Evolutionary conservation across 257 asterid species (phyloP).

Genomic region (Lycium ferocissimum): DNA sequence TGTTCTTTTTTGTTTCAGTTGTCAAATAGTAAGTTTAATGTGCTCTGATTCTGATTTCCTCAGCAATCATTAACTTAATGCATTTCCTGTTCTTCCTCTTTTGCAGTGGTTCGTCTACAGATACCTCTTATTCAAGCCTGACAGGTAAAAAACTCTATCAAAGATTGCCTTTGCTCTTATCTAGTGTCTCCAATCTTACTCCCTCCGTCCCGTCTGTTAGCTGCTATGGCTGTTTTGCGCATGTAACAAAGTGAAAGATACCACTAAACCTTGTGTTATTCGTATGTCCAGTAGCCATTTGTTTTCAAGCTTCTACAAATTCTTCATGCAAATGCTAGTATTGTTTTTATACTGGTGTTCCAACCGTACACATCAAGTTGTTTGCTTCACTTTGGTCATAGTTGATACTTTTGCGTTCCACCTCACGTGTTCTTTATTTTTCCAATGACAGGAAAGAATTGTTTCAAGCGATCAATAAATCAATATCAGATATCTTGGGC

Average conservation of each 20-base stretch:
- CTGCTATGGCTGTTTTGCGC: not conserved
- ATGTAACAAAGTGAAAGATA: not conserved
- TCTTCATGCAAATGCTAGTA: not conserved
- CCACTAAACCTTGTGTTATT: not conserved
- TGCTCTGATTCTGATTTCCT: conserved; percentile 26
- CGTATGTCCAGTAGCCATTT: not conserved
- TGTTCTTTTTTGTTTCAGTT: conserved; percentile 27
- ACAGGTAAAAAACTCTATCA: conserved; percentile 57
- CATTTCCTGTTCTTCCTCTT: conserved; percentile 20
- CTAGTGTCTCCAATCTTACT: not conserved
- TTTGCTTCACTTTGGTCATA: not conserved
- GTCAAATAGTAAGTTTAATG: not conserved
- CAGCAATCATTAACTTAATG: conserved; percentile 31
- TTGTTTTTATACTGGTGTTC: not conserved
- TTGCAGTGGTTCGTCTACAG: conserved; percentile 93
- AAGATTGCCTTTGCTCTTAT: not conserved
- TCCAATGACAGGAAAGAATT: conserved; percentile 60
- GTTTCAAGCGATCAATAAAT: conserved; percentile 58
- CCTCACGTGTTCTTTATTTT: not conserved
- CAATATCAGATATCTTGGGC: conserved; percentile 64
- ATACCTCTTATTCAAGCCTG: conserved; percentile 91
- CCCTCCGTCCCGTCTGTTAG: not conserved
- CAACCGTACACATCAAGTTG: not conserved
- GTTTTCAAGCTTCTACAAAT: not conserved
- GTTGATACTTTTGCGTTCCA: not conserved